phyloP scores from a whole-genome alignment of 805 yeast species.

The Ogataea ganodermae region DNA sequence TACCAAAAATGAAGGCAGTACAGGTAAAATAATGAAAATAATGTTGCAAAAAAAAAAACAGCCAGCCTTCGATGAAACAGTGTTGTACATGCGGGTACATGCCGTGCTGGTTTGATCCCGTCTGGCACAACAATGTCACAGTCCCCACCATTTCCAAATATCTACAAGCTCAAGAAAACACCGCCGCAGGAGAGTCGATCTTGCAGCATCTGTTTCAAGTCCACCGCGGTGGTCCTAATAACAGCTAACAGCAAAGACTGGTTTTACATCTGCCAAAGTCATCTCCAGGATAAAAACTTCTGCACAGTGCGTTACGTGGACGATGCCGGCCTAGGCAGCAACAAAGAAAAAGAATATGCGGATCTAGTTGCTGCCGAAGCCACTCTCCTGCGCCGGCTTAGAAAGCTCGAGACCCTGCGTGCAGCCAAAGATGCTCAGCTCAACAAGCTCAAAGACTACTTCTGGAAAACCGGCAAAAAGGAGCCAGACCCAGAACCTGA shows the following conservation, averaged over 20 bases:
- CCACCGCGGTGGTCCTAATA: conserved; percentile 47
- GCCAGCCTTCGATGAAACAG: not conserved
- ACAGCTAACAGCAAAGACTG: conserved; percentile 48
- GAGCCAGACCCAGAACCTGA: conserved; percentile 15
- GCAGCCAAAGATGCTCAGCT: conserved; percentile 27
- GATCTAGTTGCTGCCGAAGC: conserved; percentile 28
- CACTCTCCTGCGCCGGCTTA: conserved; percentile 36
- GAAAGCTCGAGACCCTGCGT: conserved; percentile 36
- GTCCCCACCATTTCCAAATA: conserved; percentile 33
- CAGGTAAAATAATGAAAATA: not conserved
- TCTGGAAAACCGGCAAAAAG: conserved; percentile 22
- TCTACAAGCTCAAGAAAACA: conserved; percentile 45
- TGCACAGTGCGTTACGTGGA: conserved; percentile 41
- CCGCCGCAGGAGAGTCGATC: conserved; percentile 44
- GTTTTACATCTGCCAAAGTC: conserved; percentile 52
- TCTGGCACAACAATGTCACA: conserved; percentile 11
- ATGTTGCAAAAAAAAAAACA: not conserved
- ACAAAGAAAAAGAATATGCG: conserved; percentile 23
- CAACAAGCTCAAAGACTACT: conserved; percentile 28
- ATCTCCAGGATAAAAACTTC: conserved; percentile 48
- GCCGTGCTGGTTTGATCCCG: not conserved
- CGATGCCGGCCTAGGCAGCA: conserved; percentile 12
- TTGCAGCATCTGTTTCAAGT: conserved; percentile 53
- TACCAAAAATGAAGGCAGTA: no score
- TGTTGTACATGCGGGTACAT: no score